Evolutionary conservation across 2,329 filamentous ascomycete genomes (phyloP), one percentile per base, ranked within the genome.

Genomic region (Tolypocladium endophyticum): DNA sequence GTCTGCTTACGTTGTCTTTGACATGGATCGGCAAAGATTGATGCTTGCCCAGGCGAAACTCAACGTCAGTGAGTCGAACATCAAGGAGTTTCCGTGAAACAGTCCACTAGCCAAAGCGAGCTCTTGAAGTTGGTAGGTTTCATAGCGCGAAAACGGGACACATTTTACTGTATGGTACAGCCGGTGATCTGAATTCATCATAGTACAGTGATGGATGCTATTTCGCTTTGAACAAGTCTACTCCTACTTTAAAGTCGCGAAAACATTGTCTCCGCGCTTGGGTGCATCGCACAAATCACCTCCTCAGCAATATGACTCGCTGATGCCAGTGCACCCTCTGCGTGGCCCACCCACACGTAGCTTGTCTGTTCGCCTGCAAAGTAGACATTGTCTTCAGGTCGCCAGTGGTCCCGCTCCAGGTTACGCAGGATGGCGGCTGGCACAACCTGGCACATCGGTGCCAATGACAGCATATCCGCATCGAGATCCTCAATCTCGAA

Each of bases 301-400:
- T 67, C 65, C 25, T 62, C 55, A 0, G 65, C 65, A 2, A 58
- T 61, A n/a, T 62, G 60, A 23, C 62, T 61, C 4, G 63, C 66
- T 4, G 66, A 61, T 28, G 60, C 61, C 53, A 68, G 47, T 0
- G 64, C 64, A 12, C 66, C 66, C 54, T 68, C 66, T 12, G 62
- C 43, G 25, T 67, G 64, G 8, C 66, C 66, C n/a, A 59, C 61
- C 64, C 63, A 67, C 2, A 65, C 57, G 36, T 50, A 59, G n/a
- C 64, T 64, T 5, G 65, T 62, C 35, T 67, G 64, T 1, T 64
- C 60, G 36, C 64, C 66, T 7, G 62, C 61, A 52, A 67, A 67
- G 50, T 65, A 64, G 11, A 68, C n/a, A 20, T 33, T 56, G 8
- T 58, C 65, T 25, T 67, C 63, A 0, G 60, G 39, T n/a, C 39